Evolutionary conservation across 192 early-diverging fungal species (phyloP).

Genomic region (Borealophlyctis nickersoniae): DNA sequence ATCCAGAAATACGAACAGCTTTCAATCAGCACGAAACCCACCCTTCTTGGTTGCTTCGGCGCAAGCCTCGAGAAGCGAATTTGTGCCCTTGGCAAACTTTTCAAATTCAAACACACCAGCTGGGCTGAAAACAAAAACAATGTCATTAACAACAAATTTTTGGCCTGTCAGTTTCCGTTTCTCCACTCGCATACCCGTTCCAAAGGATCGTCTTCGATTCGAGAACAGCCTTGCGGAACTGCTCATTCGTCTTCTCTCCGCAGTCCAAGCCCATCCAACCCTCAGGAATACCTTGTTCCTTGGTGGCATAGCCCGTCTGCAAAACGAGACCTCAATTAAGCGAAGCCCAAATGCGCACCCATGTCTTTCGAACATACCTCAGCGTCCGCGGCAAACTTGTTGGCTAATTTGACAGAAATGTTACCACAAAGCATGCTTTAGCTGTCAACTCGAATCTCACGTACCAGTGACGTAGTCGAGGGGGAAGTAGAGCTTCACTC

Average conservation of each 20-base stretch:
- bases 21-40: background rate
- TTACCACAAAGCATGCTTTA: background rate
- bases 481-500: slow-evolving; percentile 87
- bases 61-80: slow-evolving; percentile 78
- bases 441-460: background rate
- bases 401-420: slow-evolving; percentile 45
- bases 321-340: slow-evolving; percentile 1
- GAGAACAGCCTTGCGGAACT: slow-evolving; percentile 65
- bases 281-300: slow-evolving; percentile 79
- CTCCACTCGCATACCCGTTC: slow-evolving; percentile 68
- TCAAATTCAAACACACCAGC: slow-evolving; percentile 97
- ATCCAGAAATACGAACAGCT: background rate
- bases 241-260: slow-evolving; percentile 74
- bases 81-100: slow-evolving; percentile 87
- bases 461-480: slow-evolving; percentile 73
- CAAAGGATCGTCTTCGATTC: slow-evolving; percentile 92
- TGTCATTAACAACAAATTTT: background rate
- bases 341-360: background rate
- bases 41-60: slow-evolving; percentile 72
- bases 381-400: slow-evolving; percentile 82
- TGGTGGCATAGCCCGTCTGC: slow-evolving; percentile 76
- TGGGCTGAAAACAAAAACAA: slow-evolving; percentile 42
- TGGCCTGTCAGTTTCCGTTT: background rate
- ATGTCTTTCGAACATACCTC: slow-evolving; percentile 30
- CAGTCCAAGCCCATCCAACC: slow-evolving; percentile 94